Evolutionary conservation across 805 yeast genomes (phyloP), one percentile per base, ranked within the genome.

Genomic region (Komagataella pastoris): DNA sequence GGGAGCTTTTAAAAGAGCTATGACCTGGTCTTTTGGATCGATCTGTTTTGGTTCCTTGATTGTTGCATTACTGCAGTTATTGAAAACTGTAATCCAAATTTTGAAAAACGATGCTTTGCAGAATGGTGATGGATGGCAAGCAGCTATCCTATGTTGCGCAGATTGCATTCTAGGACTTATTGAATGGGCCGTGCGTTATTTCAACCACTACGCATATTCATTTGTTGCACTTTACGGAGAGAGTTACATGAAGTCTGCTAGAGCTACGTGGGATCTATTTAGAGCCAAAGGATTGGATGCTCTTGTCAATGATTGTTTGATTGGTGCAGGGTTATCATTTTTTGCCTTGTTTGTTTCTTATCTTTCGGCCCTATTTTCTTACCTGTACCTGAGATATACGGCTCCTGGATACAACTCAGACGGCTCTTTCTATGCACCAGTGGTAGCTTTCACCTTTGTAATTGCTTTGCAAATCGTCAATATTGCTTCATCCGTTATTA

Each of bases 121-220:
- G 43, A 53, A 51, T 23, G 64, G 64, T 4, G 51, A 60, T 43
- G 52, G 54, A 3, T 54, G 54, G 30, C 57, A 51, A 17, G 57
- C 60, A 6, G 52, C 54, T 46, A 24, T 54, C 17, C 44, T 61
- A 14, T 24, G 54, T 44, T 53, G 57, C 47, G 52, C 57, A 17
- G 62, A 60, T 49, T 56, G 60, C 49, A 50, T 59, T 36, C 53
- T 58, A 12, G 80, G 80, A 43, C 66, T 85, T 17, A 59, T 90
- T 23, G 87, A 87, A 57, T 87, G 96, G 93, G 55, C 84, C 49
- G 85, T 86, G 19, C 75, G 81, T 54, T 89, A 87, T 73, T 89
- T 90, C 71, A 88, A 90, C 68, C 91, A 85, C 63, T 90, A 88
- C 62, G 95, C 97, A 6, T 87, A 85, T 64, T 83, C 93, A 24